These are phyloP conservation scores for Selaginella tamariscina DNA, from an alignment of 75 land plant genomes.

Conservation along the genomic window DNA sequence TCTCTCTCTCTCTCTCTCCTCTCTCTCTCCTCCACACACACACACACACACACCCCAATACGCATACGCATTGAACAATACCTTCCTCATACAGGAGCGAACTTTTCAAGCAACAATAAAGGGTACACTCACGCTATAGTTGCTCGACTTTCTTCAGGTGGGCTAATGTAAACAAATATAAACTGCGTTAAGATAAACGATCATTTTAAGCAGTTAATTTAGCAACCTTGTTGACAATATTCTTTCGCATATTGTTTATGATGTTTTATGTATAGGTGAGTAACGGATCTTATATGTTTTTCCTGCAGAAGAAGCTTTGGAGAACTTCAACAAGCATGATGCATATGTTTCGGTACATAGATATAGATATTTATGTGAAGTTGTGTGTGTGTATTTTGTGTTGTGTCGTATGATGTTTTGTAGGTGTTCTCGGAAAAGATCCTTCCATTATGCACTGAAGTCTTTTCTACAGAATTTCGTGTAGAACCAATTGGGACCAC, in stretches of 20 bases:
- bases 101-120: constrained; percentile 27
- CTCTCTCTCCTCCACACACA: neutral
- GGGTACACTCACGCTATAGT: constrained; percentile 65
- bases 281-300: neutral
- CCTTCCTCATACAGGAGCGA: constrained; percentile 42
- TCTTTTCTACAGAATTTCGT: neutral
- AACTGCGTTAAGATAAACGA: neutral
- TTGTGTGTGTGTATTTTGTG: neutral
- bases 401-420: neutral
- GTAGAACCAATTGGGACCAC: neutral
- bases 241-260: neutral
- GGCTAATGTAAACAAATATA: constrained; percentile 12
- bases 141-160: constrained; percentile 68
- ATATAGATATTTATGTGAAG: no score
- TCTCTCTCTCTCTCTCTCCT: neutral
- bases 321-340: constrained; percentile 27
- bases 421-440: neutral
- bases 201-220: neutral
- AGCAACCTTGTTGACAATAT: neutral
- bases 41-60: no score
- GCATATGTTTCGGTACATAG: neutral
- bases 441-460: neutral
- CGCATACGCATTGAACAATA: neutral
- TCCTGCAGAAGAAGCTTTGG: constrained; percentile 65
- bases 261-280: neutral